A percentile compares a stretch with the other conserved stretches of the same genome.
phyloP scores from a whole-genome alignment of 2,329 filamentous ascomycete species.

The Penicillium sp. region DNA sequence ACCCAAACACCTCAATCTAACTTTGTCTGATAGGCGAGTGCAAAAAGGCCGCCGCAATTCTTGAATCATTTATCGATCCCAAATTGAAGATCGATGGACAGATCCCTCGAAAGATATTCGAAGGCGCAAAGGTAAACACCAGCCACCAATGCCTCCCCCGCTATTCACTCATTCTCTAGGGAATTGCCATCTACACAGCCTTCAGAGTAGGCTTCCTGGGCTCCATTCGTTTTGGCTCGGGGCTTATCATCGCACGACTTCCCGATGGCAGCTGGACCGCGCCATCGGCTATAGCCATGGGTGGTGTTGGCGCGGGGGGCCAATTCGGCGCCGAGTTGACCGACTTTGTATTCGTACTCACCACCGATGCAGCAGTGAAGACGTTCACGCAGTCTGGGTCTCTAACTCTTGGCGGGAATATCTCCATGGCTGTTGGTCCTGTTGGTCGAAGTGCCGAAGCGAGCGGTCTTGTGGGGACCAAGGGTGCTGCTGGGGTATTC shows the following conservation, averaged over 20 bases:
- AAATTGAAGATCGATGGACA: conserved; percentile 93
- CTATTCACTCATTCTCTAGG: conserved; percentile 28
- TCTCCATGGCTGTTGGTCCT: conserved; percentile 92
- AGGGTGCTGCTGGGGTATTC: conserved; percentile 86
- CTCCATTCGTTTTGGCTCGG: conserved; percentile 51
- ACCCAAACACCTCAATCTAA: background rate
- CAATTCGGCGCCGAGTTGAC: conserved; percentile 53
- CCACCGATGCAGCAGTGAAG: conserved; percentile 83
- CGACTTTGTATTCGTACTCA: conserved; percentile 92
- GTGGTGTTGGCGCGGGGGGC: conserved; percentile 50
- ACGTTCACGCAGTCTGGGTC: conserved; percentile 90
- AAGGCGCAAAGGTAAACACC: conserved; percentile 75
- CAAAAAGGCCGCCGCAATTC: conserved; percentile 92
- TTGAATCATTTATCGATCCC: conserved; percentile 92
- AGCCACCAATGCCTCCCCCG: background rate
- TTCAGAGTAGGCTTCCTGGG: conserved; percentile 51
- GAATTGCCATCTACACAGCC: conserved; percentile 49
- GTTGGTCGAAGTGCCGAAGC: conserved; percentile 93
- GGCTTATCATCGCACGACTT: conserved; percentile 50
- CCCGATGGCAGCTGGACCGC: conserved; percentile 51
- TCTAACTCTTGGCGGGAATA: conserved; percentile 90
- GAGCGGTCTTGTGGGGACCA: conserved; percentile 87
- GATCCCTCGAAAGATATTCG: conserved; percentile 84
- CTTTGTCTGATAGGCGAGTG: conserved; percentile 72
- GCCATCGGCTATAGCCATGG: conserved; percentile 51